Evolutionary conservation across 352 stramenopile genomes (phyloP).

Genomic region (Albugo candida): DNA sequence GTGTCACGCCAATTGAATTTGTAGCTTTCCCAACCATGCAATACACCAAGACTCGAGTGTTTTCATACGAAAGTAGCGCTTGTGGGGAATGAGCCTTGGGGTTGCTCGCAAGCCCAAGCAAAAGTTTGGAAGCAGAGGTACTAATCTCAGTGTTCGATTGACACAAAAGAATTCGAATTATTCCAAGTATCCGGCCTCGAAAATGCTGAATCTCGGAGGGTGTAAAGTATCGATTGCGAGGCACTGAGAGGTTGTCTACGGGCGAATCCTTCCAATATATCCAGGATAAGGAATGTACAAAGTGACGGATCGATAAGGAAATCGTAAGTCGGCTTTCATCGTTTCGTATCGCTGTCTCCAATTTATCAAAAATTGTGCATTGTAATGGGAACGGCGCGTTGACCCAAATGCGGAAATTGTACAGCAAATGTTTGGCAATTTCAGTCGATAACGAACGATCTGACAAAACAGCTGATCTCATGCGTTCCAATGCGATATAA

Average conservation of each 20-base stretch:
- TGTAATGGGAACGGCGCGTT: slow-evolving; percentile 53
- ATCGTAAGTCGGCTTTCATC: slow-evolving; percentile 46
- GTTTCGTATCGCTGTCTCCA: slow-evolving; percentile 56
- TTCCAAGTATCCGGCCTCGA: slow-evolving; percentile 42
- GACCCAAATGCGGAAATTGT: slow-evolving; percentile 75
- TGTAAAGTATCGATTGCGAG: slow-evolving; percentile 21
- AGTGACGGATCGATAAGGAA: slow-evolving; percentile 47
- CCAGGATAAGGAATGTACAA: slow-evolving; percentile 64
- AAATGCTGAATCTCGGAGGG: slow-evolving; percentile 36
- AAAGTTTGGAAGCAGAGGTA: no score
- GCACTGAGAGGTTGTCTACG: slow-evolving; percentile 19
- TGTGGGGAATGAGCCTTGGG: slow-evolving; percentile 39
- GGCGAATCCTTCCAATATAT: slow-evolving; percentile 48
- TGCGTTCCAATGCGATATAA: slow-evolving; percentile 43
- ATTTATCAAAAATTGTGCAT: slow-evolving; percentile 53
- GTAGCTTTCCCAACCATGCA: slow-evolving; percentile 68
- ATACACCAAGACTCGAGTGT: slow-evolving; percentile 61
- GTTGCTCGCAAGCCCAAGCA: no score
- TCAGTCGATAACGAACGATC: slow-evolving; percentile 61
- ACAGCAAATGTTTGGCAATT: slow-evolving; percentile 68
- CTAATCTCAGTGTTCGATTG: slow-evolving; percentile 13
- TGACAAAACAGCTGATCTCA: slow-evolving; percentile 54
- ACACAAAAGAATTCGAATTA: slow-evolving; percentile 64
- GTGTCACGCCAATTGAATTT: no score
- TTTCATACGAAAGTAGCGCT: slow-evolving; percentile 65